Base-by-base conservation (phyloP, 495 filamentous ascomycete genomes). In the Xylaria bambusicola region DNA sequence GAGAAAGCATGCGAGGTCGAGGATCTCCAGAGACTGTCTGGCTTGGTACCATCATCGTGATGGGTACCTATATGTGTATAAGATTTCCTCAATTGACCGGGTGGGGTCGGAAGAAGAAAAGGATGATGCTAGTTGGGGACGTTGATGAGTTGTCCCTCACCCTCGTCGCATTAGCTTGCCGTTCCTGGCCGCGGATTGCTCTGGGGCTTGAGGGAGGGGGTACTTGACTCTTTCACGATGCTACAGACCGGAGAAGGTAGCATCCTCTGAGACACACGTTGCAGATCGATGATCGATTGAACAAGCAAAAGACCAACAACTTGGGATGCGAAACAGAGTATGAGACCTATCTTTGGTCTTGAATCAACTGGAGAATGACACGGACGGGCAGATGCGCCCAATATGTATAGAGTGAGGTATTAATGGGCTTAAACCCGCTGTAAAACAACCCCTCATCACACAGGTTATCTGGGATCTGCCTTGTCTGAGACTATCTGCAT, bases 61-160 rank as follows among this genome's bases (percentile, higher is more conserved):
- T n/a, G n/a, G n/a, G n/a, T n/a, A n/a, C n/a, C n/a, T n/a, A n/a
- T n/a, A n/a, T n/a, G n/a, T n/a, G n/a, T n/a, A n/a, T n/a, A n/a
- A n/a, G n/a, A n/a, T n/a, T 33, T 33, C 31, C 10, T 33, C 31
- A 33, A 40, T 10, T 40, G 20, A 23, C 49, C 49, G 17, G 31
- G 33, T n/a, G n/a, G n/a, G n/a, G n/a, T n/a, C n/a, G n/a, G n/a
- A n/a, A n/a, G 46, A 42, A 44, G 56, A 44, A 58, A 51, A 33
- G 56, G 48, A 58, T 58, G 17, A 20, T 3, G 2, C 23, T 36
- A 35, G 31, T 20, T 12, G 0, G 21, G 47, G 27, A 4, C 17
- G 8, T 29, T 38, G 57, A 60, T 60, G 57, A 60, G 57, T 60
- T 60, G 57, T 60, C 47, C 40, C 9, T 35, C 40, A 44, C 48